Evolutionary conservation across 768 basidiomycete species (phyloP), one percentile per base, ranked within the genome.

Genomic region (Psilocybe subaeruginosa): DNA sequence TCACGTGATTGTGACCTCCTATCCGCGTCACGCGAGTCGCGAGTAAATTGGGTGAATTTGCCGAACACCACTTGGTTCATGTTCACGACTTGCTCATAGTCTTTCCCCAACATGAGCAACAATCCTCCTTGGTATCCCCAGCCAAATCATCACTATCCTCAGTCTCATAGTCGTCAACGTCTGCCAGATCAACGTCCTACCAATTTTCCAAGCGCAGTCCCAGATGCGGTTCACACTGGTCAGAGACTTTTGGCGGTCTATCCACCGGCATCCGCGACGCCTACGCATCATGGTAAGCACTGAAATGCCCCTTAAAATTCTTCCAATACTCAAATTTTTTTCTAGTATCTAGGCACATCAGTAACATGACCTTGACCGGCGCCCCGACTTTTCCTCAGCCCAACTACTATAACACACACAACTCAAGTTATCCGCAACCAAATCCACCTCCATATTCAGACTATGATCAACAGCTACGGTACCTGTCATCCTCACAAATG

Each of bases 191-290:
- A 56, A 8, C 68, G 68, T 17, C 45, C 65, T 19, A 58, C 68
- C 60, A 54, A 54, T 56, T 58, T 66, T 48, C 60, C 68, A 31
- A 62, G 63, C 51, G 68, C 69, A 43, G 71, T 73, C 8, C 67
- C 79, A 37, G 82, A 86, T 70, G 77, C 86, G 4, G 86, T 87
- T 3, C 86, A 90, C 53, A 85, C 87, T 71, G 86, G 89, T 2
- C 90, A 91, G 63, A 75, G 82, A 55, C 73, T 93, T 27, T 79
- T 91, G 49, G 82, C 85, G 3, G 78, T 83, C 35, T 93, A 91
- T 71, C 89, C 92, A 41, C 81, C 88, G 68, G 88, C 88, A 41
- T 92, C 91, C 61, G 87, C 88, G 29, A 90, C 87, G 3, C 90
- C 91, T n/a, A 83, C 90, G 7, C 80, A 85, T 39, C 91, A 93